Conservation (phyloP, 148 eudicot genomes). For the Rhododendron henanense region DNA sequence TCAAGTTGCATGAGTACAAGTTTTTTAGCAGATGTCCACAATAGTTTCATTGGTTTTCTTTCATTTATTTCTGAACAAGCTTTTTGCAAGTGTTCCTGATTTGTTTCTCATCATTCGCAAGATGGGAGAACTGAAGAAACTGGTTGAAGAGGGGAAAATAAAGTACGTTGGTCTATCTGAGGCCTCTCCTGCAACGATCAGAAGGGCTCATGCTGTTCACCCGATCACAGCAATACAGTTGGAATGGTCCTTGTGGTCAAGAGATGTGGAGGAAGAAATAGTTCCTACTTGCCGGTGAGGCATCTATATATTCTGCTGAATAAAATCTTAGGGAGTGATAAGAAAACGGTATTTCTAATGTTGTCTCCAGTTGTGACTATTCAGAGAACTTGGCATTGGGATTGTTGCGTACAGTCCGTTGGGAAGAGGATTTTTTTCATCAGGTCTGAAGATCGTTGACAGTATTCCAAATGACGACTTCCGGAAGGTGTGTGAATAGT, state of each 20-base stretch:
- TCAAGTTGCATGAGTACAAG: background rate
- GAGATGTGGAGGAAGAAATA: slow-evolving; percentile 18
- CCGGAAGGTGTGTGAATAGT: background rate
- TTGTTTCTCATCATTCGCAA: background rate
- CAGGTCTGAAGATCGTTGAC: slow-evolving; percentile 2
- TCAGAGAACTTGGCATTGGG: slow-evolving; percentile 22
- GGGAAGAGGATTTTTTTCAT: slow-evolving; percentile 17
- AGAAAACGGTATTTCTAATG: background rate
- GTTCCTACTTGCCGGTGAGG: slow-evolving; percentile 21
- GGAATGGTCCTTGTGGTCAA: slow-evolving; percentile 23
- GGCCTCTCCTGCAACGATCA: slow-evolving; percentile 17
- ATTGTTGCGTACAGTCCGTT: slow-evolving; percentile 15
- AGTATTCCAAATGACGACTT: background rate
- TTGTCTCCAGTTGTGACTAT: background rate
- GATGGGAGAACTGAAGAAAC: slow-evolving; percentile 23
- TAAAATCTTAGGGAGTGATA: background rate
- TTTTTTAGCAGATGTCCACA: background rate
- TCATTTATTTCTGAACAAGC: background rate
- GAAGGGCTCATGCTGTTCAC: slow-evolving; percentile 22
- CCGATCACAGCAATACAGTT: slow-evolving; percentile 16
- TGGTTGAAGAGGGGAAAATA: slow-evolving; percentile 24
- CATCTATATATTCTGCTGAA: background rate
- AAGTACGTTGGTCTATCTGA: slow-evolving; percentile 21
- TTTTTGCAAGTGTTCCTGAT: background rate
- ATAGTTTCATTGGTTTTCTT: background rate